Evolutionary conservation across 208 protist species (phyloP).

Genomic region (Leishmania tropica): DNA sequence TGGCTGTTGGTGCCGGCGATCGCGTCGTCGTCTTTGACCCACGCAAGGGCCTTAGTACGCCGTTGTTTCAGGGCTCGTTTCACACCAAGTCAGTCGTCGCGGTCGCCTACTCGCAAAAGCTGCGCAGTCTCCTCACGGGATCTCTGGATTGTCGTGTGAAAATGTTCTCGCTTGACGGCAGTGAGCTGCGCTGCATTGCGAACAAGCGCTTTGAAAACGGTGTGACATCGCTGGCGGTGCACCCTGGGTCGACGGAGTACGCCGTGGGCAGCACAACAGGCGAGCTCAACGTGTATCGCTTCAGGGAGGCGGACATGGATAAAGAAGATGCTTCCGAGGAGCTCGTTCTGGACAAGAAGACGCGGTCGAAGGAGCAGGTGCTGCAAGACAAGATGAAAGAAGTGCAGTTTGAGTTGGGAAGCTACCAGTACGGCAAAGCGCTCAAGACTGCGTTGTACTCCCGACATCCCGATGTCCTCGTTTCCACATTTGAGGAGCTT

Average conservation of each 20-base stretch:
- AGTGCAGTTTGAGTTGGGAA: constrained; percentile 67
- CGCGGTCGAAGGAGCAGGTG: constrained; percentile 37
- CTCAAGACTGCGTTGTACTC: constrained; percentile 82
- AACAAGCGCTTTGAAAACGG: constrained; percentile 69
- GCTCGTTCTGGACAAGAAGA: constrained; percentile 29
- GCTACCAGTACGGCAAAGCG: constrained; percentile 79
- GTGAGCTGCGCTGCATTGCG: constrained; percentile 51
- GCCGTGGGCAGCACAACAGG: constrained; percentile 69
- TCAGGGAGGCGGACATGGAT: constrained; percentile 40
- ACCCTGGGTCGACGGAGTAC: constrained; percentile 70
- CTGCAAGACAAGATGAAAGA: constrained; percentile 54
- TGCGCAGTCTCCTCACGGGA: constrained; percentile 69
- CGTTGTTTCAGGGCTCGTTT: constrained; percentile 58
- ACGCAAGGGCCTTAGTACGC: constrained; percentile 52
- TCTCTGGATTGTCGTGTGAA: constrained; percentile 84
- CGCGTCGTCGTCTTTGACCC: constrained; percentile 71
- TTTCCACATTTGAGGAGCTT: constrained; percentile 88
- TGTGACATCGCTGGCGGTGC: constrained; percentile 67
- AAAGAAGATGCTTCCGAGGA: constrained; percentile 22
- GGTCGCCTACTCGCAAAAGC: constrained; percentile 61
- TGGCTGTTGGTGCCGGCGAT: constrained; percentile 64
- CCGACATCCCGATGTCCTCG: constrained; percentile 66
- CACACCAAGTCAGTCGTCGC: constrained; percentile 84
- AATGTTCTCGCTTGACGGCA: constrained; percentile 64
- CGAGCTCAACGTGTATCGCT: constrained; percentile 66